Evolutionary conservation across 1,139 yeast genomes (phyloP).

Genomic region (Debaryomyces coudertii): DNA sequence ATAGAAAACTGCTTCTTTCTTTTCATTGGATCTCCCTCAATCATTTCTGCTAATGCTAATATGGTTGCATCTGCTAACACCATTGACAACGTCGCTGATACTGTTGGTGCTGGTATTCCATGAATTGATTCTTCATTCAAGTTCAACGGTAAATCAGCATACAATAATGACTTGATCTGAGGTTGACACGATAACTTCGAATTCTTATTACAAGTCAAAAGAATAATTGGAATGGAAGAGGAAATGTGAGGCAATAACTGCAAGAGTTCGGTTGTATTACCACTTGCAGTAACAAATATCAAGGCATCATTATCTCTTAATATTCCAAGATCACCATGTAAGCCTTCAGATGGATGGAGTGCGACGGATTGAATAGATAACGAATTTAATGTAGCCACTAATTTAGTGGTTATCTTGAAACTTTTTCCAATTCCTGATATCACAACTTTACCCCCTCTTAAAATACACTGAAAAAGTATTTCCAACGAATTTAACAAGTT

Average conservation of each 20-base stretch:
- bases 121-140: conserved; percentile 67
- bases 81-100: conserved; percentile 76
- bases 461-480: conserved; percentile 51
- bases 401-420: conserved; percentile 73
- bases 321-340: conserved; percentile 88
- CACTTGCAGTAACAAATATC: conserved; percentile 76
- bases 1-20: conserved; percentile 63
- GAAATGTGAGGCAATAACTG: conserved; percentile 63
- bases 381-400: conserved; percentile 82
- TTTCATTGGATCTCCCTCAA: conserved; percentile 56
- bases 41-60: conserved; percentile 69
- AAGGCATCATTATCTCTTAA: conserved; percentile 64
- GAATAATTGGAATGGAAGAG: conserved; percentile 53
- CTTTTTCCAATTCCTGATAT: conserved; percentile 86
- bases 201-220: conserved; percentile 62
- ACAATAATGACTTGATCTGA: conserved; percentile 54
- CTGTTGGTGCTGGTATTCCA: conserved; percentile 88
- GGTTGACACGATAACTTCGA: conserved; percentile 50
- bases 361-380: conserved; percentile 68
- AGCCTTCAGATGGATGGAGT: conserved; percentile 84
- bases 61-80: conserved; percentile 80
- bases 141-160: conserved; percentile 62
- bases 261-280: conserved; percentile 78
- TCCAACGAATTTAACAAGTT: conserved; percentile 55
- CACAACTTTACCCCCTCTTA: conserved; percentile 65